phyloP scores from a whole-genome alignment of 2,329 filamentous ascomycete genomes.

The Fusarium pseudograminearum region DNA sequence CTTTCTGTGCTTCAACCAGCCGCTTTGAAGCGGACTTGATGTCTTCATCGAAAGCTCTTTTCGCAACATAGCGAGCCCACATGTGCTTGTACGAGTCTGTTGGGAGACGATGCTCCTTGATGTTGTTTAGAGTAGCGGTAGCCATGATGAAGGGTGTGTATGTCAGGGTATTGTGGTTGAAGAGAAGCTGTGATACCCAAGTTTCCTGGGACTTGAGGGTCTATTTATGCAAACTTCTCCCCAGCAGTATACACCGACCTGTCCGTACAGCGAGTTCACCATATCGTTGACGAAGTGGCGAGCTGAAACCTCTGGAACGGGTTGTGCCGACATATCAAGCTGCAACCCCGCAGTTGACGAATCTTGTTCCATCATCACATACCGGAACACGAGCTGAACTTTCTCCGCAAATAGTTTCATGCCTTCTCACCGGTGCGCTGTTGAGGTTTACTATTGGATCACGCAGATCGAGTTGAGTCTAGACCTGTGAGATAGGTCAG shows the following conservation, averaged over 20 bases:
- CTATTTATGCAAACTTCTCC: background rate
- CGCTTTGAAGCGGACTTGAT: background rate
- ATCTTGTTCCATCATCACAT: constrained; percentile 4
- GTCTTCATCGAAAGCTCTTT: background rate
- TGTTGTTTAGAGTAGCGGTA: background rate
- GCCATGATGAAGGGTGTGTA: background rate
- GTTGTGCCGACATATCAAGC: background rate
- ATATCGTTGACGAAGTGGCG: constrained; percentile 1
- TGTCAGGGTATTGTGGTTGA: background rate
- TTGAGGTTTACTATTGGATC: background rate
- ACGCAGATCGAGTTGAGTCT: background rate
- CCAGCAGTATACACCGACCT: too few species aligned
- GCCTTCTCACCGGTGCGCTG: background rate
- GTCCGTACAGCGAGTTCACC: background rate
- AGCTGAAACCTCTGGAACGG: background rate
- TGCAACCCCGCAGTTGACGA: background rate
- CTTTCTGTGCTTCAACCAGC: background rate
- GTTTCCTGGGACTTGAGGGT: background rate
- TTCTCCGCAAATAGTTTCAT: background rate
- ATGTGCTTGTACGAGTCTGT: background rate
- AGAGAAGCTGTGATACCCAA: background rate
- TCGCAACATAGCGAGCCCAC: constrained; percentile 1
- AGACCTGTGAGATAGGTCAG: background rate
- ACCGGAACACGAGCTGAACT: background rate
- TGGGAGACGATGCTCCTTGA: background rate